Percentiles rank a stretch among this genome's conserved stretches.
phyloP scores from a whole-genome alignment of 805 yeast genomes.

The Candida khao-thaluensis region DNA sequence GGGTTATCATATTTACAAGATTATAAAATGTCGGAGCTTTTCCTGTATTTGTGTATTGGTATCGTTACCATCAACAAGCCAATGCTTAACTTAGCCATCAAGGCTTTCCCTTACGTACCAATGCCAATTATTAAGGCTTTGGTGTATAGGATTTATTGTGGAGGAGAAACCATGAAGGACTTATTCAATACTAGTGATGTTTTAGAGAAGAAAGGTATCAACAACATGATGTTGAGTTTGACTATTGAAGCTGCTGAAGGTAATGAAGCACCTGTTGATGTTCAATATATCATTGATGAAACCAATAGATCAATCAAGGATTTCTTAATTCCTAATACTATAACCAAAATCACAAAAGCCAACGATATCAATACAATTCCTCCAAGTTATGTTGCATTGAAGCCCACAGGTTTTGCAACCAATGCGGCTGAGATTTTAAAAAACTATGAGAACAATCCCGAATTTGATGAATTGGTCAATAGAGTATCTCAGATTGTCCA shows the following conservation, averaged over 20 bases:
- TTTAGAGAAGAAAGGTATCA: slow-evolving; percentile 70
- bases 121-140: slow-evolving; percentile 63
- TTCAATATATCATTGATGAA: slow-evolving; percentile 57
- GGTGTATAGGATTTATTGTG: slow-evolving; percentile 83
- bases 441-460: slow-evolving; percentile 44
- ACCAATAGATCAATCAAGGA: slow-evolving; percentile 66
- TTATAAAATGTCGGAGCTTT: slow-evolving; percentile 52
- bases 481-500: slow-evolving; percentile 66
- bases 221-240: slow-evolving; percentile 92
- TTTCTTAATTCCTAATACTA: slow-evolving; percentile 71
- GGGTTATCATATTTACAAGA: slow-evolving; percentile 46
- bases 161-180: slow-evolving; percentile 76
- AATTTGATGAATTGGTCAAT: slow-evolving; percentile 57
- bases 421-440: slow-evolving; percentile 73
- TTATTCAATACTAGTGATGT: slow-evolving; percentile 69
- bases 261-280: slow-evolving; percentile 52
- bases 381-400: slow-evolving; percentile 89
- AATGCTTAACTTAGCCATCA: slow-evolving; percentile 59
- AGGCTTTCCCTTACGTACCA: slow-evolving; percentile 73
- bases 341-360: slow-evolving; percentile 49
- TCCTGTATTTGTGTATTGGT: slow-evolving; percentile 69
- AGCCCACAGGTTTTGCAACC: slow-evolving; percentile 85
- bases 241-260: slow-evolving; percentile 94
- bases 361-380: slow-evolving; percentile 65
- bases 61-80: slow-evolving; percentile 64